These are phyloP conservation scores for Teunomyces atbi DNA, from an alignment of 805 yeast genomes.

Conservation along the genomic window DNA sequence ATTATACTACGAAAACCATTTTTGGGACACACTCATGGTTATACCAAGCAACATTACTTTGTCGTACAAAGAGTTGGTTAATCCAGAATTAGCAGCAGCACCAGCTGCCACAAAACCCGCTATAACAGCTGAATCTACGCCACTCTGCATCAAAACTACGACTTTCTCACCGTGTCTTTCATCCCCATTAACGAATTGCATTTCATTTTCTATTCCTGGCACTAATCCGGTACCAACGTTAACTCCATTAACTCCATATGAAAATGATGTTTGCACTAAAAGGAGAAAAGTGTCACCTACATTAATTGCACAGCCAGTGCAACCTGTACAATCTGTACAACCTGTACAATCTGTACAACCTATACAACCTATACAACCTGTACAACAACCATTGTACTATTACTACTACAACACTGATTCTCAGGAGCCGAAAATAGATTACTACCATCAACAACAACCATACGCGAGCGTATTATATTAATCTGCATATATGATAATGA, in stretches of 20 bases:
- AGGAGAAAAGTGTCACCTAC: background rate
- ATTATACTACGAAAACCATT: conserved; percentile 17
- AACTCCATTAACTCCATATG: conserved; percentile 23
- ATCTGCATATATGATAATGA: conserved; percentile 4
- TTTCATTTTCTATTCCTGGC: conserved; percentile 1
- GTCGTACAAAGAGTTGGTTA: conserved; percentile 1
- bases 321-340: background rate
- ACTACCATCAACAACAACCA: background rate
- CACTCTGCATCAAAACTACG: conserved; percentile 2
- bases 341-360: background rate
- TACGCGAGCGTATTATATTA: background rate
- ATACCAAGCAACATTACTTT: conserved; percentile 1
- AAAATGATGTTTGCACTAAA: conserved; percentile 9
- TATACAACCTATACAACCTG: background rate
- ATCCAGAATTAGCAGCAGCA: background rate
- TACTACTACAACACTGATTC: background rate
- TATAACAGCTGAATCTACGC: conserved; percentile 4
- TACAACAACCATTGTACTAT: background rate
- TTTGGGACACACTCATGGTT: conserved; percentile 22
- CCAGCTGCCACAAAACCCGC: conserved; percentile 9
- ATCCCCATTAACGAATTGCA: conserved; percentile 7
- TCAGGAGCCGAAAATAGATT: background rate
- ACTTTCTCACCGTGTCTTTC: background rate
- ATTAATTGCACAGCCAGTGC: background rate
- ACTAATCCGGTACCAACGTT: conserved; percentile 15